phyloP scores from a whole-genome alignment of 2,329 filamentous ascomycete genomes.

The Diaporthe citriasiana region DNA sequence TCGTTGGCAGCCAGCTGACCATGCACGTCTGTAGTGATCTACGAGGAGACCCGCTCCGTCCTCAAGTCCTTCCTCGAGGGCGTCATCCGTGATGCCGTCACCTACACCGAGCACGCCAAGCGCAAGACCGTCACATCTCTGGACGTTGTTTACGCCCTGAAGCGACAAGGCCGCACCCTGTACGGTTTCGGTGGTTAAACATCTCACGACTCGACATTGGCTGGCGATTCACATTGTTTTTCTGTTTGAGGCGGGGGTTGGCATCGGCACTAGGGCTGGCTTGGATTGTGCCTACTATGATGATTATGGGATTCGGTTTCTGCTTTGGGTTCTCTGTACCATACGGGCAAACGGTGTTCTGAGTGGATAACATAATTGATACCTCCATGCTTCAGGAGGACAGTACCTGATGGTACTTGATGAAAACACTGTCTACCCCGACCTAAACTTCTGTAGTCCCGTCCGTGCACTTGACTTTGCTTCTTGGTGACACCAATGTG shows the following conservation, averaged over 20 bases:
- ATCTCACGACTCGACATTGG: constrained; percentile 43
- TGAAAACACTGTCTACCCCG: constrained; percentile 1
- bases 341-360: constrained; percentile 48
- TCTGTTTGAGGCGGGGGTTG: constrained; percentile 41
- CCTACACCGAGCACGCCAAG: constrained; percentile 87
- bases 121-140: constrained; percentile 83
- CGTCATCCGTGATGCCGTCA: constrained; percentile 84
- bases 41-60: constrained; percentile 86
- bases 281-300: constrained; percentile 48
- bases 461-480: neutral
- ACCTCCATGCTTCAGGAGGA: constrained; percentile 41
- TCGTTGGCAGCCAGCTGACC: constrained; percentile 41
- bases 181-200: constrained; percentile 91
- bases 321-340: constrained; percentile 47
- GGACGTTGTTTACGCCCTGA: constrained; percentile 77
- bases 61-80: constrained; percentile 88
- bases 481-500: no score
- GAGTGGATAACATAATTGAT: constrained; percentile 48
- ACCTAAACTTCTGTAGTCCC: neutral
- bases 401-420: constrained; percentile 34
- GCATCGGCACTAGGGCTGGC: constrained; percentile 42
- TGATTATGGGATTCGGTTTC: constrained; percentile 48
- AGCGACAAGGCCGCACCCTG: constrained; percentile 81
- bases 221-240: constrained; percentile 44
- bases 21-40: constrained; percentile 71